Conservation (phyloP, 352 stramenopile species). For the Globisporangium uncinulatum region DNA sequence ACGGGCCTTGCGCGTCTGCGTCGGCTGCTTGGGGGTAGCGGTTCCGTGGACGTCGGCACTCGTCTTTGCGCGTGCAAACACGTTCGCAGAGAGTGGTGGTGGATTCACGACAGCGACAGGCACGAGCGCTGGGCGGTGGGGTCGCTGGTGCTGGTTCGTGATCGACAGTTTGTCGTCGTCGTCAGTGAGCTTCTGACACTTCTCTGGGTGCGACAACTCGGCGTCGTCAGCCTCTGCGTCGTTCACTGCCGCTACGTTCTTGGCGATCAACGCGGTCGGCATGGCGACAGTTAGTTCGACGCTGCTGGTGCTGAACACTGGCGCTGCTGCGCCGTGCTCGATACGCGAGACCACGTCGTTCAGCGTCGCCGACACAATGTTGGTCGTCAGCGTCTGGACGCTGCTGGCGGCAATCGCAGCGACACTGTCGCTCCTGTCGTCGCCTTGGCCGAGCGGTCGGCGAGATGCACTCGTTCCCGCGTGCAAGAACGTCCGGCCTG, state of each 20-base stretch:
- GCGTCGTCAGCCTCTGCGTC: conserved; percentile 5
- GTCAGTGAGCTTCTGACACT: background rate
- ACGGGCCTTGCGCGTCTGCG: conserved; percentile 29
- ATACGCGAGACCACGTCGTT: too few species aligned
- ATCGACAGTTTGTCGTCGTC: background rate
- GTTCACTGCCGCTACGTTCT: too few species aligned
- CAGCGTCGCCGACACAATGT: background rate
- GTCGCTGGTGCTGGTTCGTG: too few species aligned
- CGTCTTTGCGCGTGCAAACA: conserved; percentile 5
- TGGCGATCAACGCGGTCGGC: background rate
- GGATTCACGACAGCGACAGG: too few species aligned
- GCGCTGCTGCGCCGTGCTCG: background rate
- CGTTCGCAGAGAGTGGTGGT: background rate
- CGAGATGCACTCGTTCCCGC: too few species aligned
- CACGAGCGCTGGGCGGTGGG: too few species aligned
- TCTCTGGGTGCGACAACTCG: conserved; percentile 9
- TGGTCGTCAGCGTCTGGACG: background rate
- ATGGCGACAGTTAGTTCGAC: background rate
- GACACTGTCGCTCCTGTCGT: too few species aligned
- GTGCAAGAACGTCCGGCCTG: too few species aligned
- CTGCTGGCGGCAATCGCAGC: too few species aligned
- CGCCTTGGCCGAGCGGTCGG: too few species aligned
- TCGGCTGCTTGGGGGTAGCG: conserved; percentile 4
- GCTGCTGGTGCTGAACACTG: background rate
- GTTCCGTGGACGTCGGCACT: background rate